Conservation (phyloP, 140 eudicot genomes). For the Bidens hawaiensis region DNA sequence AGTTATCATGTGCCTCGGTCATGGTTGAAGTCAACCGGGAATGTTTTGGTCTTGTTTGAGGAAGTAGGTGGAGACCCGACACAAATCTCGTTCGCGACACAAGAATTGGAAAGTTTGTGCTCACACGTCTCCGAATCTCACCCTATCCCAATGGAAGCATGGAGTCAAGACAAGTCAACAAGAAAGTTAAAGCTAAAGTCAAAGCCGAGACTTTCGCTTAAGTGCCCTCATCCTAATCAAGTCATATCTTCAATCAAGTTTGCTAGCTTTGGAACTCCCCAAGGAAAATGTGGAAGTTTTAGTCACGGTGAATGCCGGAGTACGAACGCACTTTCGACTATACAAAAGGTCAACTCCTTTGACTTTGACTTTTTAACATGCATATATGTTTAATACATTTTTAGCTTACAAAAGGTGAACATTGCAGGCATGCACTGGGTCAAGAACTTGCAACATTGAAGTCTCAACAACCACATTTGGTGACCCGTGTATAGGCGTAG, state of each 20-base stretch:
- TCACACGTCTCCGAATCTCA: constrained; percentile 76
- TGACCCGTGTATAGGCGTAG: constrained; percentile 58
- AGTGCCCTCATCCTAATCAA: constrained; percentile 69
- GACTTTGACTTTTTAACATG: not conserved
- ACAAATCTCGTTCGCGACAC: constrained; percentile 53
- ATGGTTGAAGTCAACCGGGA: constrained; percentile 74
- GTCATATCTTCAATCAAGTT: constrained; percentile 71
- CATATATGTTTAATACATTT: not conserved
- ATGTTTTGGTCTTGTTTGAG: constrained; percentile 68
- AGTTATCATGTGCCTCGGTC: constrained; percentile 93
- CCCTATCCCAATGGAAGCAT: constrained; percentile 60
- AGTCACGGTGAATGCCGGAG: constrained; percentile 82
- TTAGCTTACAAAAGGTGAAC: not conserved
- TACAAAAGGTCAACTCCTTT: constrained; percentile 52
- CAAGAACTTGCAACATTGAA: constrained; percentile 58
- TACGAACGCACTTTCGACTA: constrained; percentile 51
- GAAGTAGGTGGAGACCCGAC: constrained; percentile 92
- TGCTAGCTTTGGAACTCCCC: constrained; percentile 85
- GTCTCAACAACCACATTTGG: constrained; percentile 55
- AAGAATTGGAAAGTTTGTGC: constrained; percentile 57
- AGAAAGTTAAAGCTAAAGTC: constrained; percentile 38
- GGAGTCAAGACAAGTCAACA: constrained; percentile 50
- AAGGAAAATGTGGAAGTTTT: constrained; percentile 78
- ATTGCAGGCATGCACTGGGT: constrained; percentile 76
- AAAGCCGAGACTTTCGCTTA: constrained; percentile 50